Evolutionary conservation across 2,329 filamentous ascomycete genomes (phyloP), one percentile per base, ranked within the genome.

Genomic region (Sporothrix pseudoabietina): DNA sequence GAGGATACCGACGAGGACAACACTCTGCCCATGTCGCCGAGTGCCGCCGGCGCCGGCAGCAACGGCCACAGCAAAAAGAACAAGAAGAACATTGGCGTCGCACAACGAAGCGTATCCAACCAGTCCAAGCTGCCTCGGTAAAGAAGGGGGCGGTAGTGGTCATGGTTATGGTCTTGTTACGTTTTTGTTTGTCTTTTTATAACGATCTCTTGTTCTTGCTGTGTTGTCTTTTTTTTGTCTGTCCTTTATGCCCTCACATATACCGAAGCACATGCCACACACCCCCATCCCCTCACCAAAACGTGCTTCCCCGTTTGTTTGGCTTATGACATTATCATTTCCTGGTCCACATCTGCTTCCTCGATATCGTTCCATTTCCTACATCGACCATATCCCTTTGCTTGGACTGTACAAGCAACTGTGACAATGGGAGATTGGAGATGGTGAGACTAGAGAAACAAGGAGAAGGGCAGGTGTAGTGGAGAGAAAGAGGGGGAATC

Each of bases 1-100:
- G 92, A 94, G 76, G 92, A 96, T 75, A 92, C 87, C 77, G 91
- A 93, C 41, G 91, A 91, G 71, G 89, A 90, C 44, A 79, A 82
- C 74, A 75, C 66, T 0, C 63, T 78, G 10, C 84, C 84, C 73
- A 79, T 81, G 61, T 81, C 84, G 72, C 80, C 77, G 16, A 79
- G 82, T 71, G 78, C 71, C 41, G 52, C 90, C 47, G 79, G 83
- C 72, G 80, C 83, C 71, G 79, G 77, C 32, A 80, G 83, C 26
- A 77, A 76, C 30, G 76, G 75, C n/a, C 71, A 75, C 22, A 30
- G 52, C 41, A 76, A 73, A 68, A 49, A 22, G 39, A 16, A 22
- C 39, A 76, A 73, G 77, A 78, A 52, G 55, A 68, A 26, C 22
- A 52, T 63, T 16, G 61, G 12, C 80, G 39, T 26, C 49, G 16